phyloP scores from a whole-genome alignment of 2,329 filamentous ascomycete species.

The Diaporthe amygdali region DNA sequence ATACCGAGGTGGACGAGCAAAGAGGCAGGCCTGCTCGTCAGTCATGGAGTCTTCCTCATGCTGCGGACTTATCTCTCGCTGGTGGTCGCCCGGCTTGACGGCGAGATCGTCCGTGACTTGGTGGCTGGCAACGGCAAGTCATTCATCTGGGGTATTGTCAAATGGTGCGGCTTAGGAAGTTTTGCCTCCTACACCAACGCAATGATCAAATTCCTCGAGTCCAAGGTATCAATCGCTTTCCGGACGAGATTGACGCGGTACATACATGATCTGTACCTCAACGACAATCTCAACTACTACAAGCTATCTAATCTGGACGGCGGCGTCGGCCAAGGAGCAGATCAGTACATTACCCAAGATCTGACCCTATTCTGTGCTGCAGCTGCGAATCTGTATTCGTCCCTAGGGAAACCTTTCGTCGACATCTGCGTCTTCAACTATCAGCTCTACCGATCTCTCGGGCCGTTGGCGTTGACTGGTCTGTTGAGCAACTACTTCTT shows the following conservation, averaged over 20 bases:
- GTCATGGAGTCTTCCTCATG: conserved; percentile 88
- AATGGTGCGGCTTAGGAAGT: conserved; percentile 94
- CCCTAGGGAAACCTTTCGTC: conserved; percentile 96
- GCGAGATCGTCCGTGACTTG: conserved; percentile 93
- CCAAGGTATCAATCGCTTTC: conserved; percentile 98
- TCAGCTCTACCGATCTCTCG: conserved; percentile 90
- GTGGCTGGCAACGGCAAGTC: conserved; percentile 92
- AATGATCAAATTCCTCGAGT: conserved; percentile 98
- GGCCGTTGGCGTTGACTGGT: conserved; percentile 84
- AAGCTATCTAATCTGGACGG: conserved; percentile 93
- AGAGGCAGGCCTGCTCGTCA: conserved; percentile 87
- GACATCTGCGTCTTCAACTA: conserved; percentile 98
- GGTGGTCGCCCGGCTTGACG: conserved; percentile 89
- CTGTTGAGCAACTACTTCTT: conserved; percentile 92
- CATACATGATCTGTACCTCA: conserved; percentile 95
- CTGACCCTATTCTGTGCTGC: conserved; percentile 93
- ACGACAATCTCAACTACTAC: conserved; percentile 95
- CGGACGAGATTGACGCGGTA: conserved; percentile 92
- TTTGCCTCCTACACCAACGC: conserved; percentile 97
- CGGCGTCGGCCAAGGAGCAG: conserved; percentile 87
- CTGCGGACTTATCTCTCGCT: conserved; percentile 92
- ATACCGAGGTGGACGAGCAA: conserved; percentile 95
- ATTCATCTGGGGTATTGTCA: conserved; percentile 87
- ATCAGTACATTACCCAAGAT: conserved; percentile 98
- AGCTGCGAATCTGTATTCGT: conserved; percentile 92